Evolutionary conservation across 805 yeast genomes (phyloP), one percentile per base, ranked within the genome.

Genomic region (Metschnikowia kunwiensis): DNA sequence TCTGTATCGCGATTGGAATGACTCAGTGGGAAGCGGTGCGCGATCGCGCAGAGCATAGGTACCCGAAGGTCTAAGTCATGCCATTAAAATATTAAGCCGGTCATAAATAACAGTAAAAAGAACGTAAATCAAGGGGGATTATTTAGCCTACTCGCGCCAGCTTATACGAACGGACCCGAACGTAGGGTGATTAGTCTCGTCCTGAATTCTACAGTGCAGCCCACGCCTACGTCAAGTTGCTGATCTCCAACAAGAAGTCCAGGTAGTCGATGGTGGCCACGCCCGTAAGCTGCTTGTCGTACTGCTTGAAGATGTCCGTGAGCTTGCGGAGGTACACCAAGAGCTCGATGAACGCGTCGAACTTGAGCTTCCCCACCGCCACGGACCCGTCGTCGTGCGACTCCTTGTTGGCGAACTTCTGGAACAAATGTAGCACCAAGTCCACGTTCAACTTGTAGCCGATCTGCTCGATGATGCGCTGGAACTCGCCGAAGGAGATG

Each of bases 301-400:
- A 84, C 53, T 79, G 80, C 51, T 84, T 82, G 66, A 86, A 86
- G 10, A 81, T 69, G 53, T 83, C 88, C 1, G 95, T 85, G 45
- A 84, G 72, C 44, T 86, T 75, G 54, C 86, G 72, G 47, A 86
- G 66, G 72, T 86, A 82, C 12, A 86, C 83, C 47, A 86, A 70
- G 36, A 85, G 72, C 55, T 86, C 95, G 17, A 86, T 87, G 60
- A 86, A 86, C 57, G 78, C 72, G 56, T 86, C 95, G 57, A 86
- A 86, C 41, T 83, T 78, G 59, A 86, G 55, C 40, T 61, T 65
- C 1, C 72, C 72, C 21, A 66, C 61, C 0, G 57, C 42, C 7
- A 54, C 38, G 12, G 46, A 34, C 12, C 45, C 49, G 32, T 56
- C 57, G 6, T 50, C 49, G 25, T 50, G 47, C 11, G 36, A 16